Conservation (phyloP, 768 basidiomycete genomes). For the Russula vinacea region DNA sequence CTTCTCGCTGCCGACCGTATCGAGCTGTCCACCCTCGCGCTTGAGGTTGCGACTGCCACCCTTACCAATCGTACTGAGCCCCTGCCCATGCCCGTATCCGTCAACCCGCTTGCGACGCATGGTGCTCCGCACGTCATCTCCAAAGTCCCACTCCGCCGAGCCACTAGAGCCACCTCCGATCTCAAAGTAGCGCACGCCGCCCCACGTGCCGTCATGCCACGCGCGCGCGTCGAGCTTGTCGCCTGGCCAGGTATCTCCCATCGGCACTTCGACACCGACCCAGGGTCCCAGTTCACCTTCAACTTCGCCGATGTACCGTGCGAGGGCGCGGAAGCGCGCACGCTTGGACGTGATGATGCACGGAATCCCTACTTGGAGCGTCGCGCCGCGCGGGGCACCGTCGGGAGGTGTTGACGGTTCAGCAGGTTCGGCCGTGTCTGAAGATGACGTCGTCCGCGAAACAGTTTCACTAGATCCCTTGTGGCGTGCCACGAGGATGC, state of each 20-base stretch:
- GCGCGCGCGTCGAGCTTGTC: constrained; percentile 59
- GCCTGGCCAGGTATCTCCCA: constrained; percentile 53
- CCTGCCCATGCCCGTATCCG: constrained; percentile 22
- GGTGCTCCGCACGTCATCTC: constrained; percentile 40
- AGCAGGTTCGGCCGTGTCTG: constrained; percentile 22
- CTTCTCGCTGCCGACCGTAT: constrained; percentile 45
- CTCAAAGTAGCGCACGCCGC: constrained; percentile 81
- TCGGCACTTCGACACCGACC: constrained; percentile 88
- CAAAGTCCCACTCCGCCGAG: constrained; percentile 63
- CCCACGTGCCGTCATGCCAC: constrained; percentile 85
- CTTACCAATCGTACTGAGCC: constrained; percentile 39
- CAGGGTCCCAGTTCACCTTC: constrained; percentile 78
- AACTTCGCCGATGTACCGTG: constrained; percentile 85
- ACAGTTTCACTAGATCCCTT: constrained; percentile 42
- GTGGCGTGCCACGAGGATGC: constrained; percentile 35
- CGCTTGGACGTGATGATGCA: constrained; percentile 85
- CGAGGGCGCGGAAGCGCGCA: constrained; percentile 81
- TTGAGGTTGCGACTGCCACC: constrained; percentile 39
- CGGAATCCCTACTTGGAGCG: constrained; percentile 82
- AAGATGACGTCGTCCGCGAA: constrained; percentile 25
- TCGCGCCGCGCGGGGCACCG: constrained; percentile 54
- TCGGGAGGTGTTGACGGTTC: constrained; percentile 9
- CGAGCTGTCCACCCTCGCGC: constrained; percentile 58
- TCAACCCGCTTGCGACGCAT: constrained; percentile 44
- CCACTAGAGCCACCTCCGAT: constrained; percentile 65